Evolutionary conservation across 192 early-diverging fungal genomes (phyloP), one percentile per base, ranked within the genome.

Genomic region (Backusella tarrabulga): DNA sequence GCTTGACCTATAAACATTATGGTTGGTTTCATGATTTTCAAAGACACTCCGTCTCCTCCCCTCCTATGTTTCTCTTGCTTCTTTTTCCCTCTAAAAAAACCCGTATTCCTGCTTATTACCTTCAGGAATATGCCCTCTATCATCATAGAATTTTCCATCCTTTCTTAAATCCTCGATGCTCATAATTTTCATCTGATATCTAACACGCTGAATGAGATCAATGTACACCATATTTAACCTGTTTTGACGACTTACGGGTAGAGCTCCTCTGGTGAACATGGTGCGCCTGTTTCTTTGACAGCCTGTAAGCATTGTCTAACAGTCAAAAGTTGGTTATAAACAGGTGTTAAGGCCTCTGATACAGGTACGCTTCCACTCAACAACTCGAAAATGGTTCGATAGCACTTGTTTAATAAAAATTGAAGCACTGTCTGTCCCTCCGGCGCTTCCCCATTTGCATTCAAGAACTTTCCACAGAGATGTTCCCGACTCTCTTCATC

Each of bases 121-220:
- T 76, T 83, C 81, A 19, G 96, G 96, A 12, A 95, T 86, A 36
- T 88, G 81, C n/a, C 93, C 94, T 71, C 95, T 89, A 74, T 91
- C 91, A 73, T 92, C 93, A 54, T 93, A 84, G 74, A 96, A 97
- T 80, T 95, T 96, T 35, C 96, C 96, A 76, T 96, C 92, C 12
- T 88, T 88, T 56, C 93, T 89, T 83, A 93, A 77, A 68, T 92
- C 90, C 71, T 97, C 94, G 79, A 97, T 92, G 40, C 87, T 89
- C 3, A 91, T 87, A 41, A 97, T 84, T 76, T 95, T 95, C 90
- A 97, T 92, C 83, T 96, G 94, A 76, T 94, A 79, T 6, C 76
- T 77, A 72, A 17, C 23, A 72, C 6, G 38, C 0, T 11, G 19
- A 52, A 52, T 52, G 17, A 52, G 14, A 19, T 52, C 17, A n/a